These are phyloP conservation scores for Sporothrix curviconia DNA, from an alignment of 2,329 filamentous ascomycete genomes.

Conservation along the genomic window DNA sequence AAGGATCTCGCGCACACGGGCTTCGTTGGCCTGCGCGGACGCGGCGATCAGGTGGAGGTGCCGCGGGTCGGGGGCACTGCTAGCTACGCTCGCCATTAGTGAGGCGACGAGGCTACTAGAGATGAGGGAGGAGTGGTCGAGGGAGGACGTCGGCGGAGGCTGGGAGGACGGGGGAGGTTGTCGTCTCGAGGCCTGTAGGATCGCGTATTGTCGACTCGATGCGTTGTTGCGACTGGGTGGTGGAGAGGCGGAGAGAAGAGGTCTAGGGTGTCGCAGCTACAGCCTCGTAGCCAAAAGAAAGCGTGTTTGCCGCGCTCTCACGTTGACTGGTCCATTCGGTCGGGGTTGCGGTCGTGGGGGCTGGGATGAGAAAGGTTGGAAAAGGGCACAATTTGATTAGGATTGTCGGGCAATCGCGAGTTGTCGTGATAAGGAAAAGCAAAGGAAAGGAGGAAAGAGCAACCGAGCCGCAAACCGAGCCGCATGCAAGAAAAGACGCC, in stretches of 20 bases:
- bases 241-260: not conserved
- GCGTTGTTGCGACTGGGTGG: too few species aligned
- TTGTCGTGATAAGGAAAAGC: not conserved
- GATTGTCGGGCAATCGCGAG: not conserved
- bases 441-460: not conserved
- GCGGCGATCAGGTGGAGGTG: conserved; percentile 33
- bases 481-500: too few species aligned
- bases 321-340: not conserved
- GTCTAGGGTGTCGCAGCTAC: not conserved
- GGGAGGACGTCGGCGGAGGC: not conserved
- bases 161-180: not conserved
- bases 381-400: not conserved
- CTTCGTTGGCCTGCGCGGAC: conserved; percentile 32
- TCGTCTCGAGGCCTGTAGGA: not conserved
- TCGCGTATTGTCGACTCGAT: not conserved
- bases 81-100: conserved; percentile 29
- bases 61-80: conserved; percentile 32
- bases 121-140: too few species aligned
- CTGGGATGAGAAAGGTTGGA: not conserved
- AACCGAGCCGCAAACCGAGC: too few species aligned
- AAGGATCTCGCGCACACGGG: conserved; percentile 31
- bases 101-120: too few species aligned
- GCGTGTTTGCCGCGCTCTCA: not conserved
- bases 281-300: conserved; percentile 1
- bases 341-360: not conserved